These are phyloP conservation scores for Paracorniculantispora psalliotae DNA, from an alignment of 2,329 filamentous ascomycete genomes.

Conservation along the genomic window DNA sequence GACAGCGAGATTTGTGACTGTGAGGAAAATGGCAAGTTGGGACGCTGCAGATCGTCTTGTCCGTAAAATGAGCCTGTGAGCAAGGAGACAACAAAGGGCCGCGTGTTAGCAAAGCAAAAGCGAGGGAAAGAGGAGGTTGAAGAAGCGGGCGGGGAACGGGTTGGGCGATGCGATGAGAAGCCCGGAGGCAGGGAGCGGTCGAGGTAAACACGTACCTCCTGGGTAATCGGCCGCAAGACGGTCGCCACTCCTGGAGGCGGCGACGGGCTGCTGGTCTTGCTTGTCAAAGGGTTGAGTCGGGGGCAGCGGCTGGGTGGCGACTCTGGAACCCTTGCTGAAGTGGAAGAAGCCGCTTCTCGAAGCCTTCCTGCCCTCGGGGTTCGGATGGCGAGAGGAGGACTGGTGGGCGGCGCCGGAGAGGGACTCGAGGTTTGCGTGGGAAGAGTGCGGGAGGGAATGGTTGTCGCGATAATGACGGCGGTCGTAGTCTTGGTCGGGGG, in stretches of 20 bases:
- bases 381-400: constrained; percentile 18
- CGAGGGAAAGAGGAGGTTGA: neutral
- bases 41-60: constrained; percentile 5
- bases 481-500: constrained; percentile 17
- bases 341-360: constrained; percentile 48
- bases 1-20: constrained; percentile 49
- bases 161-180: neutral
- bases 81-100: neutral
- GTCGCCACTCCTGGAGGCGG: constrained; percentile 2
- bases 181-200: neutral
- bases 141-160: neutral
- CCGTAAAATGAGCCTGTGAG: constrained; percentile 29
- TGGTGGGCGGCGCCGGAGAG: constrained; percentile 19
- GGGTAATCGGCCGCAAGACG: constrained; percentile 13
- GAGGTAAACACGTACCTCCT: constrained; percentile 27
- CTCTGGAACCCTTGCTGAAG: constrained; percentile 43
- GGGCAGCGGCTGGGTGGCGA: constrained; percentile 29
- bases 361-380: constrained; percentile 37
- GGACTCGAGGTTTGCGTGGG: constrained; percentile 15
- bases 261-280: neutral
- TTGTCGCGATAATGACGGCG: constrained; percentile 7
- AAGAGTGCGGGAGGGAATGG: constrained; percentile 4
- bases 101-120: neutral
- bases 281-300: constrained; percentile 17
- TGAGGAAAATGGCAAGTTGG: constrained; percentile 35